Base-by-base conservation (phyloP, 2,329 filamentous ascomycete species). In the Verticillium nubilum region DNA sequence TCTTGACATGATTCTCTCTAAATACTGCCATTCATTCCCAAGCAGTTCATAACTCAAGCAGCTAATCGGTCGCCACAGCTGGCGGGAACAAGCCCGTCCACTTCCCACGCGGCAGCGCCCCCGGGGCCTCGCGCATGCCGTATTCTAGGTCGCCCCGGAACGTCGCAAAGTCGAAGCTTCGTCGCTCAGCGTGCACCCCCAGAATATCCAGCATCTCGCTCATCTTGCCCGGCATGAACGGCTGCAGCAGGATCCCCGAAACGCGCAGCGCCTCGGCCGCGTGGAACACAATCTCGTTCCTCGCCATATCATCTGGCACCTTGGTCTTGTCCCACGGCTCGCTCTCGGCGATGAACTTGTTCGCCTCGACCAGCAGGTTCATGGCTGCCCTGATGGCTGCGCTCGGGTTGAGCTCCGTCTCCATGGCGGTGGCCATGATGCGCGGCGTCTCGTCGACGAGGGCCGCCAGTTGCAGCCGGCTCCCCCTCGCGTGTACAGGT, bases 211-310 rank as follows among this genome's bases (percentile, higher is more conserved):
- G 82, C 31, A 97, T 74, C 64, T 85, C 77, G 12, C 75, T 74
- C 54, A 91, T 84, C 73, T 96, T 96, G 47, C 77, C 80, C 0
- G 95, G 95, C 83, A 99, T 96, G 69, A 93, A 91, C 1, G 95
- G 92, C 72, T 97, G 93, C 52, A 99, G 77, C 54, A 98, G 78
- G 66, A 99, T 97, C 15, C 88, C 91, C 0, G 81, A 79, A 26
- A 97, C 85, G 37, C 95, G 88, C 54, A 97, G 72, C 4, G 89
- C 84, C 74, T 99, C 95, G 9, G 87, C 84, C 52, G 81, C 79
- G 52, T 89, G 80, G 71, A 85, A 97, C 28, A 99, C 79, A 37
- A 83, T 81, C 65, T 80, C 78, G 64, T 87, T 76, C 1, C 70
- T 73, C 33, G 73, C 73, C 2, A 70, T 67, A 0, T 67, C 63